Base-by-base conservation (phyloP, 2,329 filamentous ascomycete genomes). In the Ophiostoma sp. region DNA sequence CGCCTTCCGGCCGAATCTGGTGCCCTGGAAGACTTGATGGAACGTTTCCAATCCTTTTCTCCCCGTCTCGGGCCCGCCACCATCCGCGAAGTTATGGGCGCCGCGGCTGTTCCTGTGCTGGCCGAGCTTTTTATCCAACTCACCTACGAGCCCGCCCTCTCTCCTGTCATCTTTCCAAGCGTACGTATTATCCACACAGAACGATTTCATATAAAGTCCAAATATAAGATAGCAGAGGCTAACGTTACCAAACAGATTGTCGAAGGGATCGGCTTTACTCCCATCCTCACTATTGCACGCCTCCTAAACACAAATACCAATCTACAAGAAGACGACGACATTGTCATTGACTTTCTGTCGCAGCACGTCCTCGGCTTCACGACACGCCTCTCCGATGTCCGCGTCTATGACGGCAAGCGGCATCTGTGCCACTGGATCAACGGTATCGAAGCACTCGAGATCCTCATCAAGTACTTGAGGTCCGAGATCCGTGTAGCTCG, bases 361-460 rank as follows among this genome's bases (percentile, higher is more conserved):
- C 88, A 89, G 39, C 92, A 98, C 80, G 90, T 97, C 45, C 87
- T 99, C 7, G 95, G 94, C 6, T 90, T 98, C 71, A 94, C 98
- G 82, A 91, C 93, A 7, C 88, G 91, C 48, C 90, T 98, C 76
- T 93, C 93, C 0, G 91, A 95, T 71, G 84, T 88, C 11, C 90
- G 50, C 19, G 64, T 22, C 9, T 70, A 72, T 12, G 72, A 72
- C 11, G 72, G 75, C 33, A 76, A 75, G 55, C 74, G 72, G 33
- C 75, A 77, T 22, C 59, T 74, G 6, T 76, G 76, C 72, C 73
- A 77, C 45, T 77, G 76, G 76, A 74, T 77, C 31, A 36, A 73
- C 22, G 76, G 76, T 77, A 89, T 99, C 9, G 89, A 89, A 76
- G 95, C 93, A 5, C 92, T 99, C 79, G 92, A 94, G 77, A 93